Conservation (phyloP, 1,139 yeast species). For the Blastobotrys persicus region DNA sequence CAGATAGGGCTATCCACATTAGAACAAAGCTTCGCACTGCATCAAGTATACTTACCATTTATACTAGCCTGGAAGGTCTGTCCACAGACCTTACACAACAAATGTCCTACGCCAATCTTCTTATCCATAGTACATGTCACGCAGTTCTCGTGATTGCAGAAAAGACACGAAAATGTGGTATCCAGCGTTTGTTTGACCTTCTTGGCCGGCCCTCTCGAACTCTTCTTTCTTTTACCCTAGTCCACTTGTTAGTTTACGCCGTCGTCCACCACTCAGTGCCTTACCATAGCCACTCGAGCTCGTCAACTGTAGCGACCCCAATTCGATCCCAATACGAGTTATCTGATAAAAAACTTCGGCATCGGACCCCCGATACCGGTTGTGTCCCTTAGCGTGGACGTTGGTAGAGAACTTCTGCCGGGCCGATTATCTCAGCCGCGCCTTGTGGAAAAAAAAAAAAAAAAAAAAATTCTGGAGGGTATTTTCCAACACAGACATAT, state of each 20-base stretch:
- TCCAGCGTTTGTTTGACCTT: conserved; percentile 78
- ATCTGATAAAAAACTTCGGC: neutral
- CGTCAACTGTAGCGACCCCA: neutral
- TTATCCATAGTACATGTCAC: conserved; percentile 88
- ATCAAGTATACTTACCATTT: conserved; percentile 45
- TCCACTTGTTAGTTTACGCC: neutral
- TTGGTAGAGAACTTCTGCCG: too few relatives aligned
- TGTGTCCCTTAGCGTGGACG: too few relatives aligned
- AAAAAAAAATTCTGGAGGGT: conserved; percentile 17
- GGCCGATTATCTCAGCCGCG: neutral
- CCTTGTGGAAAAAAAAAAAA: conserved; percentile 17
- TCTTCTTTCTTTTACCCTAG: conserved; percentile 88
- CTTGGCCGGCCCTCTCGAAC: conserved; percentile 79
- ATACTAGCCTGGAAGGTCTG: conserved; percentile 90
- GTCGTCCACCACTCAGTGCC: neutral
- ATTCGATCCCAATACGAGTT: neutral
- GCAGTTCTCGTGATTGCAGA: conserved; percentile 93
- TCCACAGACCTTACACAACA: conserved; percentile 91
- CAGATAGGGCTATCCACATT: conserved; percentile 48
- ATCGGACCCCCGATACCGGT: neutral
- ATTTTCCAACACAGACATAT: conserved; percentile 1
- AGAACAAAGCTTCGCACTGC: neutral
- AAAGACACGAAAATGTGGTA: conserved; percentile 83
- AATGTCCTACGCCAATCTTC: conserved; percentile 77
- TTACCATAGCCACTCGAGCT: conserved; percentile 1